Conservation (phyloP, 2,329 filamentous ascomycete species). For the Dactylellina haptotyla region DNA sequence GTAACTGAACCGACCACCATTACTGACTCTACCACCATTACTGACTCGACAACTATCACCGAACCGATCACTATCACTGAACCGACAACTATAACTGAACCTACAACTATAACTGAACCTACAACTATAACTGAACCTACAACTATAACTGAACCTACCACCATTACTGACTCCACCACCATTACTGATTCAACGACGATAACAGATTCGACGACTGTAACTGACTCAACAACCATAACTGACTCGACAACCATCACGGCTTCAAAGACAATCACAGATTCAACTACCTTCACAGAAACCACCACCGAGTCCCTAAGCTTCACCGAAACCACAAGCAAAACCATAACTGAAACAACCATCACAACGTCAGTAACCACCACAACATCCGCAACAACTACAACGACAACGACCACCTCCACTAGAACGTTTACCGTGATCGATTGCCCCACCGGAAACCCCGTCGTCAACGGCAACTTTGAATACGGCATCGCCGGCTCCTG, state of each 20-base stretch:
- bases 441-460: slow-evolving; percentile 10
- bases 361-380: background rate
- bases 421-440: background rate
- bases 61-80: no score
- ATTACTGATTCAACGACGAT: slow-evolving; percentile 32
- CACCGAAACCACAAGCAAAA: background rate
- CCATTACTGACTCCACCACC: slow-evolving; percentile 3
- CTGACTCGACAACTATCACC: background rate
- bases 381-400: background rate
- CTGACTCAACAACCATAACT: slow-evolving; percentile 5
- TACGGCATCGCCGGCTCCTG: background rate
- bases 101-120: background rate
- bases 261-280: background rate
- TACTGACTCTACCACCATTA: background rate
- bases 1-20: background rate
- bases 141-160: slow-evolving; percentile 11
- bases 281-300: background rate
- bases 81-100: slow-evolving; percentile 17
- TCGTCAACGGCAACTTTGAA: slow-evolving; percentile 27
- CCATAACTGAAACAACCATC: background rate
- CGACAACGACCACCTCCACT: background rate
- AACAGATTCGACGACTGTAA: slow-evolving; percentile 10
- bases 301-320: no score
- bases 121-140: slow-evolving; percentile 13
- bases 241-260: slow-evolving; percentile 2